These are phyloP conservation scores for Hibiscus syriacus DNA, from an alignment of 345 rosid species.

Conservation along the genomic window DNA sequence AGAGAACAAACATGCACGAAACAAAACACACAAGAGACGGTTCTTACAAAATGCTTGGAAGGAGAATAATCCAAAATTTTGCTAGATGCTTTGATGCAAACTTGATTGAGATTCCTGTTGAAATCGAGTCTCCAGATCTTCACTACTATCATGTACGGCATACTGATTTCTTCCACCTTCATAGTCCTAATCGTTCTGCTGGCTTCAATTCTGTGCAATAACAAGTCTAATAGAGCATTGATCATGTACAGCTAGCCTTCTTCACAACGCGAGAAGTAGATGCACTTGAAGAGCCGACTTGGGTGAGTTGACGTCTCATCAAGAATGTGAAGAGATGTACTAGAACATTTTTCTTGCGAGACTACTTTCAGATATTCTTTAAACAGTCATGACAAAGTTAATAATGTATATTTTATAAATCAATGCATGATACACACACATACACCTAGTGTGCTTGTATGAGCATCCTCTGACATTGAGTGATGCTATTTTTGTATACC, in stretches of 20 bases:
- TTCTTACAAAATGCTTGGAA: no score
- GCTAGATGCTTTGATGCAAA: slow-evolving; percentile 73
- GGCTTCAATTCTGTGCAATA: neutral
- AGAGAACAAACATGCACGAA: no score
- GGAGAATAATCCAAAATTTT: no score
- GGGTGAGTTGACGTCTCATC: slow-evolving; percentile 54
- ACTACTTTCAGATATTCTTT: neutral
- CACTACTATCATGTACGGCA: slow-evolving; percentile 76
- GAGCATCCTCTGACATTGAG: neutral
- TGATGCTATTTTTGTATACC: neutral
- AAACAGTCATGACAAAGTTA: neutral
- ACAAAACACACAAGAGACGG: no score
- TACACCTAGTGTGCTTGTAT: neutral
- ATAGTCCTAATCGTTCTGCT: neutral
- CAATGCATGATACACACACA: neutral
- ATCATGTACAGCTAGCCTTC: slow-evolving; percentile 55
- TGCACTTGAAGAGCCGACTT: slow-evolving; percentile 73
- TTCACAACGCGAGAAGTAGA: slow-evolving; percentile 63
- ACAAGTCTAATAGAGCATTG: slow-evolving; percentile 10
- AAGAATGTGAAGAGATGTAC: neutral
- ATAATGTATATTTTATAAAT: no score
- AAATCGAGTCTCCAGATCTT: slow-evolving; percentile 67
- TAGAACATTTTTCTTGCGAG: neutral
- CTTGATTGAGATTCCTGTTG: slow-evolving; percentile 82
- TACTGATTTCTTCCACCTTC: slow-evolving; percentile 2